Evolutionary conservation across 805 yeast species (phyloP), one percentile per base, ranked within the genome.

Genomic region (Middelhovenomyces tepae): DNA sequence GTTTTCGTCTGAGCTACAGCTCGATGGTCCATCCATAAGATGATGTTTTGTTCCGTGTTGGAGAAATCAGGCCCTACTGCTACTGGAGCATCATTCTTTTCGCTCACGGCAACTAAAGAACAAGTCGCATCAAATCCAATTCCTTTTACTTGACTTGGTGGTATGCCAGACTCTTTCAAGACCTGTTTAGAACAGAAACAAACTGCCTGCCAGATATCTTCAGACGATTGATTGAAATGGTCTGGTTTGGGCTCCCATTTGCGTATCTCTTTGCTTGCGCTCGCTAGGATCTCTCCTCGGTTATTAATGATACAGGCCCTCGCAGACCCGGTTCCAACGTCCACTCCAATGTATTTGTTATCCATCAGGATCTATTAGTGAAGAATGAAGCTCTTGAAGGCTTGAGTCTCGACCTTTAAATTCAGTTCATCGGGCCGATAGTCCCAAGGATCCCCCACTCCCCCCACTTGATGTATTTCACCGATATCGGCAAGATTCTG

Each of bases 1-100:
- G 64, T 71, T 36, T 73, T 63, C 9, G 95, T 86, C 54, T 89
- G 95, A 5, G 65, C 63, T 10, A 69, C 77, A 0, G 97, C 96
- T 43, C 98, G 72, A 58, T 91, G 98, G 62, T 91, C 98, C 97
- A 91, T 89, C 98, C 98, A 91, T 42, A 91, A 60, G 33, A 91
- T 75, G 48, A 91, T 78, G 57, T 91, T 86, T 53, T 87, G 94
- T 40, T 69, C 70, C 29, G 63, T 45, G 48, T 84, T 76, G 21
- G 59, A 43, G 54, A 84, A 89, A 53, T 87, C 83, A 1, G 98
- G 97, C 7, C 98, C 98, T 10, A 86, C 97, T 2, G 80, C 84
- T 27, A 84, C 68, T 3, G 95, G 94, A 30, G 64, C 54, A 46
- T 80, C 82, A 28, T 69, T 64, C 4, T 62, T 53, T 43, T 78